Evolutionary conservation across 164 flowering plant genomes (phyloP), one percentile per base, ranked within the genome.

Genomic region (Kalanchoe fedtschenkoi): DNA sequence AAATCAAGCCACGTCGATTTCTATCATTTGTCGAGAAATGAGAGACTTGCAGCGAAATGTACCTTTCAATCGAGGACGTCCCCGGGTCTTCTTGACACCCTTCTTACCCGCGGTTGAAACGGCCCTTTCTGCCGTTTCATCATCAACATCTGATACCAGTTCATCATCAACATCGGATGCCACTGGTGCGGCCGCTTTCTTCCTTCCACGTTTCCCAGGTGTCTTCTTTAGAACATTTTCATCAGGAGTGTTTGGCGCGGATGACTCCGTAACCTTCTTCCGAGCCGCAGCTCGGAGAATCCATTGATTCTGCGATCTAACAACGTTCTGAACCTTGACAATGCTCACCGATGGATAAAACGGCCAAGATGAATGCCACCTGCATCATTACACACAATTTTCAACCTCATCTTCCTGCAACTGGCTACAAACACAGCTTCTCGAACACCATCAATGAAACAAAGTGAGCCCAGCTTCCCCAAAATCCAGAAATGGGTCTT

Each of bases 61-160:
- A 44, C 24, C 34, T 16, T 9, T 34, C 42, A 47, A n/a, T 17
- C 61, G 41, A 5, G 41, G 6, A 6, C 22, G 44, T 41, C 5
- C 24, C 46, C 5, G 66, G 35, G 34, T 26, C 3, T 1, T 24
- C 30, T 64, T 86, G 91, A 89, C 82, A 78, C 85, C 69, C 65
- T 78, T 43, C 76, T 68, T 56, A 77, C 44, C 62, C 66, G 75
- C 58, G 70, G 58, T 5, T 70, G 61, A 28, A 38, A n/a, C 26
- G 28, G 56, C 44, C 21, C 21, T 34, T 65, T 65, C 79, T 43
- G 64, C 75, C 46, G 58, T 37, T 19, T 30, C 4, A 43, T 41
- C 66, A 62, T 73, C 71, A 67, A 24, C 46, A 69, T 22, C 60
- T 26, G 6, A 42, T 33, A 46, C 59, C 22, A 62, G 32, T 5